A percentile compares a stretch with the other conserved stretches of the same genome.
phyloP scores from a whole-genome alignment of 257 asterid species.

The Henckelia pumila region DNA sequence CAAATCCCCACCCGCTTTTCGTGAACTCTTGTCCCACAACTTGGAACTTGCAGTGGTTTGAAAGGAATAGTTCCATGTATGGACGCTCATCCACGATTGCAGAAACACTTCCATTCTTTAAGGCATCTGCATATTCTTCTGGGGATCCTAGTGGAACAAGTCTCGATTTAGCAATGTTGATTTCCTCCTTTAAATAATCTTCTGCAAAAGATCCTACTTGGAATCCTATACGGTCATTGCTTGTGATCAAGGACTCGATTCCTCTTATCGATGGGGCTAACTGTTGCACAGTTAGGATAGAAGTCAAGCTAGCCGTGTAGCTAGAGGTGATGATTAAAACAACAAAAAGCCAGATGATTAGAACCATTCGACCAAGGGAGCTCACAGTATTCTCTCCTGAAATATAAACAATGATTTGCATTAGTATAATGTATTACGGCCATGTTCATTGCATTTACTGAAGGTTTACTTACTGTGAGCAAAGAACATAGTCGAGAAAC shows the following conservation, averaged over 20 bases:
- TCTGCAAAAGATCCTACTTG: constrained; percentile 54
- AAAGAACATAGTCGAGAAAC: too few species aligned
- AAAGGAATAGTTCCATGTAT: too few species aligned
- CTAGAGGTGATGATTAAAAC: constrained; percentile 50
- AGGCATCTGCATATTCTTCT: constrained; percentile 43
- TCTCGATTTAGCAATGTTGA: constrained; percentile 36
- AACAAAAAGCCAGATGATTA: constrained; percentile 56
- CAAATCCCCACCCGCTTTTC: too few species aligned
- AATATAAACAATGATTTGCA: constrained; percentile 7
- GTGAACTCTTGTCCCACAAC: constrained; percentile 42
- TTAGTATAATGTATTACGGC: background rate
- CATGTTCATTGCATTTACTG: background rate
- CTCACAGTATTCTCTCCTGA: constrained; percentile 55
- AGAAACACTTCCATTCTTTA: constrained; percentile 37
- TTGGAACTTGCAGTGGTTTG: constrained; percentile 34
- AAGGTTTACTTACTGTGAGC: constrained; percentile 43
- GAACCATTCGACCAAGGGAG: constrained; percentile 50
- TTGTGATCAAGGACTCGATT: constrained; percentile 42
- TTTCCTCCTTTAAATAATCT: constrained; percentile 36
- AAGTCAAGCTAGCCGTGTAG: too few species aligned
- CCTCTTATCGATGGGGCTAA: constrained; percentile 49
- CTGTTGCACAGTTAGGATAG: constrained; percentile 58
- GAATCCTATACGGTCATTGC: constrained; percentile 39
- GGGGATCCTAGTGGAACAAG: constrained; percentile 45
- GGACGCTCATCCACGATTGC: constrained; percentile 58